Conservation (phyloP, 2,329 filamentous ascomycete species). For the Daldinia eschscholtzii region DNA sequence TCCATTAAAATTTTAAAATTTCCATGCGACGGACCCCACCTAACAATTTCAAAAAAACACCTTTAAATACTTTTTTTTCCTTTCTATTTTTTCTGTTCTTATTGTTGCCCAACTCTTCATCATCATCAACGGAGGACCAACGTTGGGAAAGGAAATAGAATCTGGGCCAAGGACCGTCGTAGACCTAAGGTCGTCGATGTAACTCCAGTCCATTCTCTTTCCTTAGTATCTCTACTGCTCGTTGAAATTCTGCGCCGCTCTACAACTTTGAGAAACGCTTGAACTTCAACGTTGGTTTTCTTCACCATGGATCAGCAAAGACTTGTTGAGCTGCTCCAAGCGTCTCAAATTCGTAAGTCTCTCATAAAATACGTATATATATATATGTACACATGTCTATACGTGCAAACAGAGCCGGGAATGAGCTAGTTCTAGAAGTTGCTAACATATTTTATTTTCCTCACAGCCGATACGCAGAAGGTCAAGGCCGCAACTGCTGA, state of each 20-base stretch:
- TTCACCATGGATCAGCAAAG: constrained; percentile 80
- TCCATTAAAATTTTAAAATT: constrained; percentile 29
- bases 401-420: not conserved
- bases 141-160: constrained; percentile 14
- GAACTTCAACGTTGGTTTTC: constrained; percentile 2
- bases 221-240: constrained; percentile 10
- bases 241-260: constrained; percentile 5
- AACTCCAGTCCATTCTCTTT: constrained; percentile 22
- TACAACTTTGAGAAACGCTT: not conserved
- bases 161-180: constrained; percentile 31
- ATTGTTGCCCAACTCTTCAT: constrained; percentile 26
- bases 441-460: constrained; percentile 54
- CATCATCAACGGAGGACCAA: constrained; percentile 9
- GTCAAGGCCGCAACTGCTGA: constrained; percentile 91
- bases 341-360: constrained; percentile 85
- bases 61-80: constrained; percentile 32
- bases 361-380: not conserved
- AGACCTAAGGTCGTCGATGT: constrained; percentile 39
- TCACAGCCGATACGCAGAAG: constrained; percentile 84
- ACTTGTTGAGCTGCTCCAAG: constrained; percentile 88
- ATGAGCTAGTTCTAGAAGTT: constrained; percentile 12
- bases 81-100: constrained; percentile 10
- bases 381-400: not conserved
- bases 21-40: constrained; percentile 34
- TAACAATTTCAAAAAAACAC: constrained; percentile 26